Base-by-base conservation (phyloP, 2,329 filamentous ascomycete species). In the Didymella sp. region DNA sequence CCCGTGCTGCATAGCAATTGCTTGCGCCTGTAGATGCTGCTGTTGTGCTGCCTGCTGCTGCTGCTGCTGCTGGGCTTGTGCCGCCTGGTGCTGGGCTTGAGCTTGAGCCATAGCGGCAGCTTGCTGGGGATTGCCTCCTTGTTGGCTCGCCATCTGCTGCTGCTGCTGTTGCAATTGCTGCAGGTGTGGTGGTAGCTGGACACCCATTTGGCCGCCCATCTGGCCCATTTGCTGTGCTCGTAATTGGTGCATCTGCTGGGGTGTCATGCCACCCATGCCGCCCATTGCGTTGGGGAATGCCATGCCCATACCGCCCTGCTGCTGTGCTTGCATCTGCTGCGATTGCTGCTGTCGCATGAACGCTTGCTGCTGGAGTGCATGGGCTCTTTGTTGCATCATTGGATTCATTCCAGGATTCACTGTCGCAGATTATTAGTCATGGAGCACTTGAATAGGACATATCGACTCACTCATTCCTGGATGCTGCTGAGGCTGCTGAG, bases 281-380 rank as follows among this genome's bases (percentile, higher is more conserved):
- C 64, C 80, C 73, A 87, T 83, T 3, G 78, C 81, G 71, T 87
- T 84, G 31, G 79, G 82, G 66, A 85, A 82, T 17, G 78, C 78
- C 59, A 79, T 80, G 17, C 78, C 77, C 77, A 87, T 84, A 44
- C 82, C 80, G 49, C 64, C 66, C 28, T 81, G 73, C 60, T 87
- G 84, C 47, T 87, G 84, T 37, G 85, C 70, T 41, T 78, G 73
- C 72, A 74, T 71, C 35, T 83, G 76, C 53, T 85, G 81, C 59
- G 86, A 84, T 61, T 87, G 84, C 42, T 74, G 73, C 38, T 71
- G 70, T 17, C 67, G 81, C 58, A 85, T 78, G 63, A 86, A 81
- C 4, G 69, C 68, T 38, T 76, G 72, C 41, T 80, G 79, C 49
- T 82, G 80, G 45, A 54, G 43, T 12, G 25, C 24, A 21, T 35